phyloP scores from a whole-genome alignment of 2,329 filamentous ascomycete genomes.

The Aspergillus pseudoterreus region DNA sequence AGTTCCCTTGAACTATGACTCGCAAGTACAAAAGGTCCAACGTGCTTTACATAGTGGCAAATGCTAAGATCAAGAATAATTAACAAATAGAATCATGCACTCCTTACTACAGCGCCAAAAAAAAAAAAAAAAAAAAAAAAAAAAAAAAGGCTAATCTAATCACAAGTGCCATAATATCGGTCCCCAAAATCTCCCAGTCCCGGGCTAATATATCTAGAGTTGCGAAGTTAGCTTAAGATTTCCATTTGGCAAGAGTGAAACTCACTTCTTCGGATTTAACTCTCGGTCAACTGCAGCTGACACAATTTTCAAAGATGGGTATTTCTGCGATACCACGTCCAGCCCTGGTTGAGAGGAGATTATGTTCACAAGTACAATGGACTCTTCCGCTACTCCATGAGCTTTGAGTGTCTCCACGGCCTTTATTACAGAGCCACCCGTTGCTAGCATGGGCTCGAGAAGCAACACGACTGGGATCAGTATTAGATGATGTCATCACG shows the following conservation, averaged over 20 bases:
- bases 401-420: slow-evolving; percentile 12
- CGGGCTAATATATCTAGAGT: slow-evolving; percentile 31
- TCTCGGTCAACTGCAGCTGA: slow-evolving; percentile 16
- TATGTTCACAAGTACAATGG: slow-evolving; percentile 29
- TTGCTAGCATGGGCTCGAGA: slow-evolving; percentile 20
- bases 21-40: no score
- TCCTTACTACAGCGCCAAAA: not conserved
- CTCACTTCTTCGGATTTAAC: slow-evolving; percentile 15
- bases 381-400: slow-evolving; percentile 16
- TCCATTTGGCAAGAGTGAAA: not conserved
- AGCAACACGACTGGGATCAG: slow-evolving; percentile 10
- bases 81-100: not conserved
- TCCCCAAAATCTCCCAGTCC: slow-evolving; percentile 39
- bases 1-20: no score
- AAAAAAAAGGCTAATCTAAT: not conserved
- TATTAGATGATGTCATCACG: not conserved
- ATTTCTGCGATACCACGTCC: slow-evolving; percentile 14
- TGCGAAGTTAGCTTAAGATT: not conserved
- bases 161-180: slow-evolving; percentile 24
- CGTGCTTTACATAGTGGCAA: no score
- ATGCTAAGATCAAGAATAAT: no score
- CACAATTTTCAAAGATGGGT: slow-evolving; percentile 21
- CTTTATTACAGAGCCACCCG: slow-evolving; percentile 15
- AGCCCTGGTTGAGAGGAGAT: slow-evolving; percentile 24
- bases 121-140: not conserved